A percentile compares a stretch with the other conserved stretches of the same genome.
These are phyloP conservation scores for Phoma sp. DNA, from an alignment of 2,329 filamentous ascomycete genomes.

Conservation along the genomic window DNA sequence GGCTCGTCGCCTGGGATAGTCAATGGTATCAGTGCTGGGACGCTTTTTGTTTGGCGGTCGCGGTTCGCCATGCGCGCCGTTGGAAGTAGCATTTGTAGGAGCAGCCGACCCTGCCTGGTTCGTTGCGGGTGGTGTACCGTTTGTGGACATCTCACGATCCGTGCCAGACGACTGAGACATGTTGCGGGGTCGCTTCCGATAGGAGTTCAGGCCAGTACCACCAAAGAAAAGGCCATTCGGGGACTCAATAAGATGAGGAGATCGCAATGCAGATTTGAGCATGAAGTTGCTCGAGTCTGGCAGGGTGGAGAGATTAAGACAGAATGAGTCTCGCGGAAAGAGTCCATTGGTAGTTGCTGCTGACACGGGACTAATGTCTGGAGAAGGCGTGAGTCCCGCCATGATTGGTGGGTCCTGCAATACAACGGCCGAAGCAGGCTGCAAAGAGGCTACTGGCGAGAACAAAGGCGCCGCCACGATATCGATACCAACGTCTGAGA, in stretches of 20 bases:
- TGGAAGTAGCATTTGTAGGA: conserved; percentile 39
- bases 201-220: conserved; percentile 35
- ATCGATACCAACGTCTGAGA: conserved; percentile 17
- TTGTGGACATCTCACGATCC: conserved; percentile 47
- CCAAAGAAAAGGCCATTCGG: conserved; percentile 44
- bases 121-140: conserved; percentile 35
- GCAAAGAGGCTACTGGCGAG: conserved; percentile 38
- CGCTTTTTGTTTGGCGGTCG: conserved; percentile 45
- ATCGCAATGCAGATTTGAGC: conserved; percentile 47
- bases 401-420: conserved; percentile 47
- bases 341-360: conserved; percentile 49
- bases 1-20: conserved; percentile 50
- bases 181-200: conserved; percentile 49
- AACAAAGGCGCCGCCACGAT: conserved; percentile 36
- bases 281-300: conserved; percentile 46
- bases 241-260: conserved; percentile 48
- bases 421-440: conserved; percentile 34
- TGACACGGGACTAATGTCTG: conserved; percentile 52
- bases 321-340: conserved; percentile 48
- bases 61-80: conserved; percentile 31
- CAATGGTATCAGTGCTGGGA: conserved; percentile 50
- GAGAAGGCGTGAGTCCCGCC: conserved; percentile 48
- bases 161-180: conserved; percentile 52
- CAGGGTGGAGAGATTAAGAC: conserved; percentile 48
- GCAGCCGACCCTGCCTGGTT: conserved; percentile 37